Evolutionary conservation across 345 rosid species (phyloP).

Genomic region (Nasturtium officinale): DNA sequence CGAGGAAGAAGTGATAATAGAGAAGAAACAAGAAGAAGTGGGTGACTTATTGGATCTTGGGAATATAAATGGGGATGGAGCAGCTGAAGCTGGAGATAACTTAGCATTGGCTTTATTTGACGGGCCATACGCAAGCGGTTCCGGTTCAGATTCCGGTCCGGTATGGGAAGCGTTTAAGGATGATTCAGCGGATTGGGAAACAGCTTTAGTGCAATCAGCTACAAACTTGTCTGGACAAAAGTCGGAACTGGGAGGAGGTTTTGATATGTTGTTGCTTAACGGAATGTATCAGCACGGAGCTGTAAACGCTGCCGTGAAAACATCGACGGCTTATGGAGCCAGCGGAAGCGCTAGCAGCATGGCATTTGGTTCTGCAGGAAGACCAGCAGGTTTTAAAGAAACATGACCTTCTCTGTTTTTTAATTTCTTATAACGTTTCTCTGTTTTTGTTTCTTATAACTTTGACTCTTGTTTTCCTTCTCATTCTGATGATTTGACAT

Average conservation of each 20-base stretch:
- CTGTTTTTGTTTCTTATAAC: background rate
- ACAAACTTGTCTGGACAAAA: slow-evolving; percentile 51
- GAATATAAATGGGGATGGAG: slow-evolving; percentile 41
- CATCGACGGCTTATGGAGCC: slow-evolving; percentile 40
- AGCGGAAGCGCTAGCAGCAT: slow-evolving; percentile 71
- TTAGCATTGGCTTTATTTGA: slow-evolving; percentile 72
- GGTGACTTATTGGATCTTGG: slow-evolving; percentile 66
- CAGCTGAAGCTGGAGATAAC: slow-evolving; percentile 50
- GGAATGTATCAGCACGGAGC: slow-evolving; percentile 49
- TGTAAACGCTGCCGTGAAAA: slow-evolving; percentile 28
- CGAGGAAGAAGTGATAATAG: slow-evolving; percentile 34
- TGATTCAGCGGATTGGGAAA: slow-evolving; percentile 70
- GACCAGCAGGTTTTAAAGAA: slow-evolving; percentile 47
- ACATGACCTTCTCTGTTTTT: background rate
- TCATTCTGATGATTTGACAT: slow-evolving; percentile 12
- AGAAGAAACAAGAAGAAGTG: slow-evolving; percentile 35
- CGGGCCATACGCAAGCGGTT: slow-evolving; percentile 36
- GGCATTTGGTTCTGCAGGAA: slow-evolving; percentile 58
- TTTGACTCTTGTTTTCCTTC: slow-evolving; percentile 16
- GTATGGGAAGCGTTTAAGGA: slow-evolving; percentile 73
- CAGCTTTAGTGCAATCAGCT: slow-evolving; percentile 68
- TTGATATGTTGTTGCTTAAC: slow-evolving; percentile 46
- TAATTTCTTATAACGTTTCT: no score
- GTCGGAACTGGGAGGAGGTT: slow-evolving; percentile 45
- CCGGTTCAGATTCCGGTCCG: slow-evolving; percentile 33